These are phyloP conservation scores for Udeniomyces megalosporus DNA, from an alignment of 768 basidiomycete genomes.

Conservation along the genomic window DNA sequence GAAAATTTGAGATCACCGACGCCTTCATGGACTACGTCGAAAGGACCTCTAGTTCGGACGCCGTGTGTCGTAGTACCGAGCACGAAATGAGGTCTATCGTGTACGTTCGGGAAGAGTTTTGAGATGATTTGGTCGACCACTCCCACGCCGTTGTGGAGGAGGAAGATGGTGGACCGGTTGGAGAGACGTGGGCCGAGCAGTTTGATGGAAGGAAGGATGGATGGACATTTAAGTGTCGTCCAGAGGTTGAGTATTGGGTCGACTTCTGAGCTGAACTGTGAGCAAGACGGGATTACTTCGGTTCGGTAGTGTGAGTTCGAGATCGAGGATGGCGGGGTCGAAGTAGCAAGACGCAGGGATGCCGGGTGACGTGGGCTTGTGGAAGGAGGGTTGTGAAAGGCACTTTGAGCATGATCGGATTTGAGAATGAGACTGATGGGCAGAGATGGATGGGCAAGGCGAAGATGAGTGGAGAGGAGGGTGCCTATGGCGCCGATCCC, in stretches of 20 bases:
- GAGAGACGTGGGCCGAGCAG: conserved; percentile 48
- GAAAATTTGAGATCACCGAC: conserved; percentile 59
- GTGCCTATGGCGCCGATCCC: conserved; percentile 73
- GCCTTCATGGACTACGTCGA: conserved; percentile 49
- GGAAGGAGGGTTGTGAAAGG: background rate
- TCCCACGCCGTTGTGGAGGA: conserved; percentile 93
- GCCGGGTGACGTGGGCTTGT: background rate
- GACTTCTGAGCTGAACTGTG: background rate
- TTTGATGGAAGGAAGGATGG: conserved; percentile 43
- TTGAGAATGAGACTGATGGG: conserved; percentile 57
- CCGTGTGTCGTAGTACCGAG: conserved; percentile 70
- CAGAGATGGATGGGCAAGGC: conserved; percentile 38
- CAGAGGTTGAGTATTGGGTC: conserved; percentile 55
- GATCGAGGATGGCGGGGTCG: background rate
- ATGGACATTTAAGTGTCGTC: conserved; percentile 62
- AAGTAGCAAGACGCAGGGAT: background rate
- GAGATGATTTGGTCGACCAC: conserved; percentile 60
- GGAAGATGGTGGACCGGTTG: conserved; percentile 58
- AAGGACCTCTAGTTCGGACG: conserved; percentile 39
- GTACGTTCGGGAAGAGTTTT: conserved; percentile 48
- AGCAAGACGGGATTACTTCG: background rate
- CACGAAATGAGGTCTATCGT: conserved; percentile 59
- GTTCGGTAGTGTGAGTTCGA: too few species aligned
- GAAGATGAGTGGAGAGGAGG: conserved; percentile 64
- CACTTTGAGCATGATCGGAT: conserved; percentile 23